Evolutionary conservation across 2,329 filamentous ascomycete species (phyloP), one percentile per base, ranked within the genome.

Genomic region (Fusarium vanettenii): DNA sequence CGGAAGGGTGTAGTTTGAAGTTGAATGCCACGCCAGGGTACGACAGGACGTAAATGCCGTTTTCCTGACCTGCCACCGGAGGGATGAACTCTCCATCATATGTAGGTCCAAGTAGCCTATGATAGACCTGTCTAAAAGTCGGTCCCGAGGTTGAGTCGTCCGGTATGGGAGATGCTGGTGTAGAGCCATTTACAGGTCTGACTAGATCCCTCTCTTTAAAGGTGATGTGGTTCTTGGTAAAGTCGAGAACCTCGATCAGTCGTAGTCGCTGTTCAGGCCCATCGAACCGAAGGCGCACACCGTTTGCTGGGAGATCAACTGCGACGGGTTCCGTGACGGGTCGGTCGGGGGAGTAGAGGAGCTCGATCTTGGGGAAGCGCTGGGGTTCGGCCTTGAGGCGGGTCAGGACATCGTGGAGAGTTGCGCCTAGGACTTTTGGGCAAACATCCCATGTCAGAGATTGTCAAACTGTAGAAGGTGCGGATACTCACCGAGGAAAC

Each of bases 1-100:
- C 90, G 1, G 93, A 91, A 67, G 90, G 86, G 60, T 92, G 89
- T 33, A 98, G 86, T 1, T 94, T 92, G 75, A 99, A 99, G 41
- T 93, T 95, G 81, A 98, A 98, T 0, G 96, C 95, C 33, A 99
- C 92, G 0, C 97, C 97, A 1, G 96, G 95, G 83, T 98, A 99
- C 2, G 96, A 98, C 37, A 99, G 86, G 37, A 98, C 92, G 80
- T 98, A 99, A 25, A 91, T 93, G 18, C 95, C 95, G 18, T 87
- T 86, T 13, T 87, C 87, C 48, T 86, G 85, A 39, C 87, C 84
- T 4, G 86, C 86, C 2, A 86, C 79, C 1, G 94, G 91, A 10
- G 92, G 89, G 41, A 98, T 89, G 80, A 96, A 99, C 86, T 99
- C 97, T 73, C 97, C 97, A 1, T 94, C 94, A 81, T 97, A 98